Percentiles rank a stretch among this genome's conserved stretches.
phyloP scores from a whole-genome alignment of 768 basidiomycete species.

The Kockovaella imperatae region DNA sequence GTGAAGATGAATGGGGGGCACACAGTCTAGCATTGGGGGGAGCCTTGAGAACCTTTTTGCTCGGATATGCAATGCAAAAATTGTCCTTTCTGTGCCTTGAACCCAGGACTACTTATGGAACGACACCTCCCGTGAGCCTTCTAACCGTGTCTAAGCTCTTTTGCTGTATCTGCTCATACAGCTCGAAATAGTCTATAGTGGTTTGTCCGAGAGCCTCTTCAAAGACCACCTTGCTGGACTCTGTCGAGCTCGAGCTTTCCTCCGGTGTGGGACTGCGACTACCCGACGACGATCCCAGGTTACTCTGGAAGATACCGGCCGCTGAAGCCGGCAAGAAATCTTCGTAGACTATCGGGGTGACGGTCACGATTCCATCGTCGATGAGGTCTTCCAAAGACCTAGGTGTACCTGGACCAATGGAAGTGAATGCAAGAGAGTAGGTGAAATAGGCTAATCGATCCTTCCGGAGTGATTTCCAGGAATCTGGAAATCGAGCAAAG shows the following conservation, averaged over 20 bases:
- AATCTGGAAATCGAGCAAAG: constrained; percentile 30
- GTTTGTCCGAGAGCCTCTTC: constrained; percentile 24
- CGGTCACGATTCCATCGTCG: constrained; percentile 12
- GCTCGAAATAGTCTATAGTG: constrained; percentile 26
- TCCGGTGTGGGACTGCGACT: neutral
- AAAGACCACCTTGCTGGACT: constrained; percentile 5
- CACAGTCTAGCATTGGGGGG: too few relatives aligned
- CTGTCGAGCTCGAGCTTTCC: neutral
- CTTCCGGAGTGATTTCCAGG: constrained; percentile 24
- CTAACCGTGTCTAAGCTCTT: constrained; percentile 8
- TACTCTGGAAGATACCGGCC: constrained; percentile 39
- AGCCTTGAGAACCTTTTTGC: too few relatives aligned
- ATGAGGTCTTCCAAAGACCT: constrained; percentile 23
- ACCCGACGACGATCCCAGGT: constrained; percentile 29
- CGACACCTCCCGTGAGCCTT: constrained; percentile 5
- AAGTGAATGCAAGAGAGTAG: constrained; percentile 4
- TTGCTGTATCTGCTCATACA: constrained; percentile 28
- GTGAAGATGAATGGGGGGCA: too few relatives aligned
- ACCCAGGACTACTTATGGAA: too few relatives aligned
- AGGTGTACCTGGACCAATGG: neutral
- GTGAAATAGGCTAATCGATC: constrained; percentile 31
- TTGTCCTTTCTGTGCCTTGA: too few relatives aligned
- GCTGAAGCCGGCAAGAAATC: constrained; percentile 42
- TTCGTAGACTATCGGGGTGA: constrained; percentile 34
- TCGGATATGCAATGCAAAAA: too few relatives aligned